Percentiles rank a stretch among this genome's conserved stretches.
Evolutionary conservation across 1,284 basidiomycete genomes (phyloP).

Genomic region (Xanthoconium separans): DNA sequence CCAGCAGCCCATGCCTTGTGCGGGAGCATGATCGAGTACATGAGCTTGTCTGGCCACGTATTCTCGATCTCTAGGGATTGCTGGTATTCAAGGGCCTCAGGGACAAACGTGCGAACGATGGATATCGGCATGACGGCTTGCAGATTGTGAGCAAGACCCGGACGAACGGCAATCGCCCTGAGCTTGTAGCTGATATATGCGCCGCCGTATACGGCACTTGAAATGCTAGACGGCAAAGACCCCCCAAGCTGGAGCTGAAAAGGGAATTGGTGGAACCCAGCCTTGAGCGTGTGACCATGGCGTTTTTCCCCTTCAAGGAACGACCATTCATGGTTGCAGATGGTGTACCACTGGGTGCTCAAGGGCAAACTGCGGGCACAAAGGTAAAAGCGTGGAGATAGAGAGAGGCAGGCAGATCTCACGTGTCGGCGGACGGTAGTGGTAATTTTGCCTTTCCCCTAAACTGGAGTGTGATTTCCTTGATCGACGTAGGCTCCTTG

Average conservation of each 20-base stretch:
- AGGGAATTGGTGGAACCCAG: constrained; percentile 85
- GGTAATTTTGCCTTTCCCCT: constrained; percentile 80
- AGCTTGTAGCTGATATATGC: constrained; percentile 84
- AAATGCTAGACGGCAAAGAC: constrained; percentile 75
- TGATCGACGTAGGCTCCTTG: constrained; percentile 78
- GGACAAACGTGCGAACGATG: constrained; percentile 71
- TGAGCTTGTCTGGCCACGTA: constrained; percentile 94
- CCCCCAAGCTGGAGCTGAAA: constrained; percentile 84
- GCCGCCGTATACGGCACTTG: constrained; percentile 55
- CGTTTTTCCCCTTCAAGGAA: constrained; percentile 79
- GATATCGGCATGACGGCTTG: constrained; percentile 60
- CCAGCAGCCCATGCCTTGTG: constrained; percentile 92
- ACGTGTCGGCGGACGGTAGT: constrained; percentile 63
- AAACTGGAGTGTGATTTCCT: constrained; percentile 83
- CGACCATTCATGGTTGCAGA: constrained; percentile 87
- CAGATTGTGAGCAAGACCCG: constrained; percentile 75
- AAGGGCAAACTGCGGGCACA: constrained; percentile 37
- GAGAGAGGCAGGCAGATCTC: constrained; percentile 5
- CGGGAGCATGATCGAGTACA: constrained; percentile 85
- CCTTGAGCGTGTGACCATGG: constrained; percentile 84
- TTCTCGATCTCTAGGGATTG: constrained; percentile 94
- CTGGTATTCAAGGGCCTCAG: constrained; percentile 90
- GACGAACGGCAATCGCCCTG: constrained; percentile 75
- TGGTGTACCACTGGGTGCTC: constrained; percentile 57
- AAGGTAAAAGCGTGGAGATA: constrained; percentile 15